Conservation (phyloP, 129 eudicot species). For the Lonicera japonica region DNA sequence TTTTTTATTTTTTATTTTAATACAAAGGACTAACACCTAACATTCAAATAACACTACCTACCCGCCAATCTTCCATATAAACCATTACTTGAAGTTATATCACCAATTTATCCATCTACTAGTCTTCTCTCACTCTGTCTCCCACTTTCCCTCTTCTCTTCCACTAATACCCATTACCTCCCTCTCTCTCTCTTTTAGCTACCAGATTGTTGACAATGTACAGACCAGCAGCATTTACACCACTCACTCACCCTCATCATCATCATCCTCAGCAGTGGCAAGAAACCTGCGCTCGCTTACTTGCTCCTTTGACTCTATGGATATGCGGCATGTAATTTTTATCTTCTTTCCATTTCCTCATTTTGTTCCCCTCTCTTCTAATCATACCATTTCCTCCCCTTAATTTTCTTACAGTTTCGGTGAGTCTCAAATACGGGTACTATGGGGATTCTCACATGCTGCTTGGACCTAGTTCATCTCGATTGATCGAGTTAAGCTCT, state of each 20-base stretch:
- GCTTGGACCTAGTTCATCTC: conserved; percentile 14
- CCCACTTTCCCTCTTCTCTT: neutral
- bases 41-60: conserved; percentile 1
- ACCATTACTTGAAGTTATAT: neutral
- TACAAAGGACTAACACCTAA: neutral
- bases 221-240: conserved; percentile 5
- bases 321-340: conserved; percentile 19
- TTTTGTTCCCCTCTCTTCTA: neutral
- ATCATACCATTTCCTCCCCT: neutral
- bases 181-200: neutral
- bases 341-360: neutral
- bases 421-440: conserved; percentile 7
- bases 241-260: conserved; percentile 2
- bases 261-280: conserved; percentile 1
- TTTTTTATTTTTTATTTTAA: no score
- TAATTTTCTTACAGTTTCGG: conserved; percentile 6
- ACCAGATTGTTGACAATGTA: conserved; percentile 5
- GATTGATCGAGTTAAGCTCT: conserved; percentile 10
- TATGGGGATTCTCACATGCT: conserved; percentile 10
- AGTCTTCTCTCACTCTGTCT: neutral
- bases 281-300: conserved; percentile 7
- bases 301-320: conserved; percentile 13
- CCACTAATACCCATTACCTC: neutral
- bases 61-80: neutral
- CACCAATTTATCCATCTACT: neutral